Conservation (phyloP, 225 moss, liverwort and hornwort species). For the Lunularia cruciata region DNA sequence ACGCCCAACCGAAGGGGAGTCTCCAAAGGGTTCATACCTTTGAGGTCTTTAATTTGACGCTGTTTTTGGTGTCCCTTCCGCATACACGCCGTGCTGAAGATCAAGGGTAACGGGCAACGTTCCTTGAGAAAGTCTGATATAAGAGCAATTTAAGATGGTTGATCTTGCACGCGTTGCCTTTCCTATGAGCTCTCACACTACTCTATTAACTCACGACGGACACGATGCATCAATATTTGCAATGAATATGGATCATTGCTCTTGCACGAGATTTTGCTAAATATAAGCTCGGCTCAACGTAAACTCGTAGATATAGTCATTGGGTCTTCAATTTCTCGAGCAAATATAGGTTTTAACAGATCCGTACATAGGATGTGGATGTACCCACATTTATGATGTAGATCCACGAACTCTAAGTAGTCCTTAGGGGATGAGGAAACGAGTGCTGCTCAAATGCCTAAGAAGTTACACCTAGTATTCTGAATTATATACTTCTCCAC, state of each 20-base stretch:
- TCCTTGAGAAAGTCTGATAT: neutral
- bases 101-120: neutral
- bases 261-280: neutral
- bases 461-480: neutral
- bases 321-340: neutral
- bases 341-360: neutral
- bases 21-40: neutral
- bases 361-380: neutral
- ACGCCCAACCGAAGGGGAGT: conserved; percentile 1
- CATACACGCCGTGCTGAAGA: neutral
- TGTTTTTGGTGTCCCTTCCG: neutral
- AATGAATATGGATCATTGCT: conserved; percentile 3
- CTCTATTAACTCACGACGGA: neutral
- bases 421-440: neutral
- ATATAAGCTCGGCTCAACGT: neutral
- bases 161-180: neutral
- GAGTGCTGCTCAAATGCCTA: neutral
- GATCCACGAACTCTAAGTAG: neutral
- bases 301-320: neutral
- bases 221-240: neutral
- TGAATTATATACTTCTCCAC: neutral
- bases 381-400: neutral
- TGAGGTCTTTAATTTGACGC: neutral
- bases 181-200: neutral
- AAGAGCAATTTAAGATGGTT: neutral